These are phyloP conservation scores for Suillus discolor DNA, from an alignment of 768 basidiomycete genomes.

Conservation along the genomic window DNA sequence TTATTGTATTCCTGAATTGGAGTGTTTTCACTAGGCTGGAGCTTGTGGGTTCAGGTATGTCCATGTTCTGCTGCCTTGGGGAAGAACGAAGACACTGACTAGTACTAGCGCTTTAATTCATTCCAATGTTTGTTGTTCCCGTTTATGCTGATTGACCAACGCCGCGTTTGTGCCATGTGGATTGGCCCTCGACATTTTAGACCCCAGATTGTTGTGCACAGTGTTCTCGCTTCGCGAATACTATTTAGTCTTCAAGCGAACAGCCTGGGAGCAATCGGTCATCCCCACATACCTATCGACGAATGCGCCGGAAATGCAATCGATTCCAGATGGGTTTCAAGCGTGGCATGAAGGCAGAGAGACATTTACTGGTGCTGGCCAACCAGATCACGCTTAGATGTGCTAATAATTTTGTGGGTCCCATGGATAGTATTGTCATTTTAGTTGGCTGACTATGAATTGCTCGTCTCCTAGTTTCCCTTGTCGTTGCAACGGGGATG, in stretches of 20 bases:
- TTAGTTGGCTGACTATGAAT: not conserved
- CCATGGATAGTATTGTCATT: not conserved
- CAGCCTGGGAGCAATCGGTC: not conserved
- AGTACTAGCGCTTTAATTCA: too few relatives aligned
- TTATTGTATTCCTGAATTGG: too few relatives aligned
- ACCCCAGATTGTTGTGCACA: constrained; percentile 7
- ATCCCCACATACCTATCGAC: not conserved
- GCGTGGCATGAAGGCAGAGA: not conserved
- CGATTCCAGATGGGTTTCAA: not conserved
- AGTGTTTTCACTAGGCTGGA: too few relatives aligned
- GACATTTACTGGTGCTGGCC: not conserved
- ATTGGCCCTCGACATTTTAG: not conserved
- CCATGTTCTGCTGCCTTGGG: too few relatives aligned
- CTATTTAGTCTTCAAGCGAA: constrained; percentile 5
- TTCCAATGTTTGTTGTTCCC: too few relatives aligned
- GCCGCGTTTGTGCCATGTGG: too few relatives aligned
- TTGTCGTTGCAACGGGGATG: not conserved
- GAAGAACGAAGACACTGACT: too few relatives aligned
- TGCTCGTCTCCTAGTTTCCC: not conserved
- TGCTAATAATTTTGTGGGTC: not conserved
- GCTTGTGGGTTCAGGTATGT: too few relatives aligned
- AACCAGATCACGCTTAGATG: not conserved
- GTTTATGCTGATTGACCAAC: too few relatives aligned
- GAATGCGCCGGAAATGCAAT: not conserved
- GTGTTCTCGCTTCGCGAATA: constrained; percentile 9